Base-by-base conservation (phyloP, 2,329 filamentous ascomycete species). In the Drechslerella dactyloides region DNA sequence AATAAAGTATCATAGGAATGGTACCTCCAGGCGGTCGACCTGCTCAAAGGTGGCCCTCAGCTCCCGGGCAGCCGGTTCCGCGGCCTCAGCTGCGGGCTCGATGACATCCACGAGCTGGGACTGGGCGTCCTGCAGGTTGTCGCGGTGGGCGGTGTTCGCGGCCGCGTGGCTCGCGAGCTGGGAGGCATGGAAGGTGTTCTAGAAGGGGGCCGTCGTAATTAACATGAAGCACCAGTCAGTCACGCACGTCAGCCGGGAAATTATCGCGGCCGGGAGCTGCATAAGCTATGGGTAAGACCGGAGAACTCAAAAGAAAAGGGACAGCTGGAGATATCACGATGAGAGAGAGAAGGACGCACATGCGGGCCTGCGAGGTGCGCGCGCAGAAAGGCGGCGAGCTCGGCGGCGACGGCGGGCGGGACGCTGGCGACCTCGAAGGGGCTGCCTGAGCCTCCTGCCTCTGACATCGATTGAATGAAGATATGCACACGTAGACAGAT, bases 21-120 rank as follows among this genome's bases (percentile, higher is more conserved):
- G 50, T 53, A 76, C 75, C 66, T 77, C 76, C 44, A 77, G 64
- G 7, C 75, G 65, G 58, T 77, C 76, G 52, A 77, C 76, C 59
- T 76, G 76, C n/a, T 69, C 59, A 54, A 76, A 77, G 1, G 75
- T 74, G 23, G 54, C 59, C 44, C 75, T 74, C 19, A 77, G 42
- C 53, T 77, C 76, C 23, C 60, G 63, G 2, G 75, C 75, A 33
- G 76, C 59, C 8, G 76, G 75, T 23, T 76, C 60, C 10, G 76
- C 63, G 11, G 69, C 65, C 23, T 68, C 74, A 11, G 75, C 74
- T 1, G 74, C 70, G n/a, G 76, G 76, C 42, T 76, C 74, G 42
- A 77, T 76, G 33, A 77, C 74, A 23, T 73, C 74, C 13, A 74
- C 75, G 50, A 76, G 74, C 44, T 76, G 75, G 24, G 74, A 68